Conservation (phyloP, 345 rosid species). For the Arabis hirsuta region DNA sequence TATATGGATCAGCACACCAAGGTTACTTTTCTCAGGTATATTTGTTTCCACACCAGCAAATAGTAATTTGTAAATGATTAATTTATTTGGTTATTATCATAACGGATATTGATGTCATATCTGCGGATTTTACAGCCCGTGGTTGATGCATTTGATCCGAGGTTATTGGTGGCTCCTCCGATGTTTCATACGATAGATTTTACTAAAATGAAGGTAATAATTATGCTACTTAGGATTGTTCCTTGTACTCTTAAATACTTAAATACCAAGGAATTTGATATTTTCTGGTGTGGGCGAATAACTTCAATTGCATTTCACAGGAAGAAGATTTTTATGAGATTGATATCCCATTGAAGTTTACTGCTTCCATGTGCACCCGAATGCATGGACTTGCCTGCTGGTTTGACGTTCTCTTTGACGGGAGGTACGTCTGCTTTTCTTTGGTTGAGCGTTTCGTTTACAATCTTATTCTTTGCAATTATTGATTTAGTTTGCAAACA, state of each 20-base stretch:
- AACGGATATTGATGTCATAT: conserved; percentile 23
- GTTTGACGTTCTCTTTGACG: conserved; percentile 93
- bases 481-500: not conserved
- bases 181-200: conserved; percentile 72
- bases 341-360: conserved; percentile 85
- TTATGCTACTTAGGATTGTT: conserved; percentile 1
- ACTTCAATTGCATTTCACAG: conserved; percentile 47
- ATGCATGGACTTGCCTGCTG: conserved; percentile 98
- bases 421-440: conserved; percentile 56
- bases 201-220: conserved; percentile 70
- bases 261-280: not conserved
- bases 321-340: conserved; percentile 92
- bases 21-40: conserved; percentile 97
- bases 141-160: conserved; percentile 99
- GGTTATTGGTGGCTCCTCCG: conserved; percentile 86
- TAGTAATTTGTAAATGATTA: not conserved
- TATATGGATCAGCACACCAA: conserved; percentile 80
- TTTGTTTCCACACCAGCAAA: conserved; percentile 1
- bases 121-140: conserved; percentile 70
- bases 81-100: conserved; percentile 12
- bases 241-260: not conserved
- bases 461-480: conserved; percentile 14
- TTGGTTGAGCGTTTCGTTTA: not conserved
- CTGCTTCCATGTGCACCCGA: conserved; percentile 83
- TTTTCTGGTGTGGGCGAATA: conserved; percentile 10